Evolutionary conservation across 2,329 filamentous ascomycete species (phyloP).

Genomic region (Exophiala sp.): DNA sequence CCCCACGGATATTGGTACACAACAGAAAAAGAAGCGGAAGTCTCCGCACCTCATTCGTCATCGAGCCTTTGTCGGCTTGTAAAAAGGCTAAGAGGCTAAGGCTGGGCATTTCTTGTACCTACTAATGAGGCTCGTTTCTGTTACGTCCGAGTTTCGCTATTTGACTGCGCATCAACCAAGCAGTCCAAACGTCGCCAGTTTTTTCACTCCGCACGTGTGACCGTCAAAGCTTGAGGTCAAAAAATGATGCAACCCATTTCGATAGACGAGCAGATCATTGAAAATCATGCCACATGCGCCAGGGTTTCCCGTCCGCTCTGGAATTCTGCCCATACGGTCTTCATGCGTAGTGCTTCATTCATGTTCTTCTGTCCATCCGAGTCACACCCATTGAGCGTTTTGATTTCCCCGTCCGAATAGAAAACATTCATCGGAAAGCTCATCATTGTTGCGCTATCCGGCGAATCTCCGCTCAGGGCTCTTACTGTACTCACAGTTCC

Average conservation of each 20-base stretch:
- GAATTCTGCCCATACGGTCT: neutral
- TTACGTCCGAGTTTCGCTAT: conserved; percentile 20
- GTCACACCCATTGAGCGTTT: neutral
- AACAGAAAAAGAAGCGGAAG: no score
- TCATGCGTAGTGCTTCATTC: neutral
- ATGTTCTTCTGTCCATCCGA: neutral
- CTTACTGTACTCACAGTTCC: neutral
- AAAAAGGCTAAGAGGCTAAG: neutral
- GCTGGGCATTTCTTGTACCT: conserved; percentile 1
- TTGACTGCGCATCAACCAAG: no score
- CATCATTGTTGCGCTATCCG: neutral
- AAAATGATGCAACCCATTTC: conserved; percentile 3
- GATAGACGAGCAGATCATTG: neutral
- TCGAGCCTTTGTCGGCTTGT: neutral
- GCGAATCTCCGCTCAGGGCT: no score
- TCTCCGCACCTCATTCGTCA: neutral
- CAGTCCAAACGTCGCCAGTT: neutral
- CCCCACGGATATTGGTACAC: no score
- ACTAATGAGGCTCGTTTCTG: conserved; percentile 21
- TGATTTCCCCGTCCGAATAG: neutral
- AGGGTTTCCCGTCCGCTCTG: neutral
- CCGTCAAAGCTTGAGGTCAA: conserved; percentile 9
- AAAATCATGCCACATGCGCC: neutral
- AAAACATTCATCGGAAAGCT: neutral
- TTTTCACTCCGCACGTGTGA: conserved; percentile 24